A percentile compares a stretch with the other conserved stretches of the same genome.
Conservation (phyloP, 257 asterid species). For the Nicotiana sylvestris region DNA sequence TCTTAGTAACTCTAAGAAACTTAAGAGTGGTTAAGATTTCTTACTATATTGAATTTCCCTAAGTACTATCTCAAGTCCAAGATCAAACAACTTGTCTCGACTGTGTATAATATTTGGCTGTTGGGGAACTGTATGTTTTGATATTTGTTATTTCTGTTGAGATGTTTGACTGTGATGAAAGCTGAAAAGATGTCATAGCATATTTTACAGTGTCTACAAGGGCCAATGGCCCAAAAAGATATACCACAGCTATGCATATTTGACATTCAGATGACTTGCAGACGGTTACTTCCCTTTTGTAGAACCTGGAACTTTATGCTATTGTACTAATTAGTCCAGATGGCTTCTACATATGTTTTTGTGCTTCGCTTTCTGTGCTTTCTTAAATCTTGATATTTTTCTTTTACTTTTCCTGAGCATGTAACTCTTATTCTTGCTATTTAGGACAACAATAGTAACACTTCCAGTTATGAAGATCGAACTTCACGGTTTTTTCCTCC, state of each 20-base stretch:
- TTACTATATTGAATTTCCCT: background rate
- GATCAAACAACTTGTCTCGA: background rate
- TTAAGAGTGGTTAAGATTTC: background rate
- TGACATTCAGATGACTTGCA: background rate
- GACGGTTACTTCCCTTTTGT: background rate
- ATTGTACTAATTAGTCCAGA: background rate
- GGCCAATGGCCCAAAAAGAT: background rate
- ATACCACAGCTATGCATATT: background rate
- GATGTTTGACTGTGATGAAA: background rate
- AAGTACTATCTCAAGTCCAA: background rate
- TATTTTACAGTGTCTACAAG: background rate
- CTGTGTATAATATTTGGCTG: background rate
- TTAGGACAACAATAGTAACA: constrained; percentile 51
- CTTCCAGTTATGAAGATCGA: constrained; percentile 68
- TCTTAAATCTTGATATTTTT: constrained; percentile 9
- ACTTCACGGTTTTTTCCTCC: constrained; percentile 94
- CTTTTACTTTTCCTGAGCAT: constrained; percentile 12
- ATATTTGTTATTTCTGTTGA: constrained; percentile 4
- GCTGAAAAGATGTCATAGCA: background rate
- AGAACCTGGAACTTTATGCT: background rate
- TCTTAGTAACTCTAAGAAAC: background rate
- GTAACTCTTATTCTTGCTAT: constrained; percentile 13
- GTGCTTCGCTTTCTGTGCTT: constrained; percentile 2
- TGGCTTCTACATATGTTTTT: background rate
- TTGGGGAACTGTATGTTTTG: constrained; percentile 1